These are phyloP conservation scores for Pythium scleroteichum DNA, from an alignment of 352 stramenopile species.

Conservation along the genomic window DNA sequence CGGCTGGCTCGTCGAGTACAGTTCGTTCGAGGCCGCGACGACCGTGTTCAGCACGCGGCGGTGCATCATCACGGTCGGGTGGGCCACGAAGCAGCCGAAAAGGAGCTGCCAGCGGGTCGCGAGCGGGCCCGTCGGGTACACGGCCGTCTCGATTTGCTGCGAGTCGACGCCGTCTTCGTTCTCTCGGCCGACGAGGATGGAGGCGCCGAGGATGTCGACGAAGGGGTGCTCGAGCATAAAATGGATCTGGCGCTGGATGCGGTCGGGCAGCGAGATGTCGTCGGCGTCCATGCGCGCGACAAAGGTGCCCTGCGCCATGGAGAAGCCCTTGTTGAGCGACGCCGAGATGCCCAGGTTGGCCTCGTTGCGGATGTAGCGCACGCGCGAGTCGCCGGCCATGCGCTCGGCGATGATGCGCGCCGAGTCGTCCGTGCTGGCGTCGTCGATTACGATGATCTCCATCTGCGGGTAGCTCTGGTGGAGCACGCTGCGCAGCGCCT, in stretches of 20 bases:
- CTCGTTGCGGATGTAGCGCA: constrained; percentile 47
- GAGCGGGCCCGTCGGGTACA: constrained; percentile 51
- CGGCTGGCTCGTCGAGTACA: constrained; percentile 42
- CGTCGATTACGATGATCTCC: constrained; percentile 75
- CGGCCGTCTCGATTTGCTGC: constrained; percentile 30
- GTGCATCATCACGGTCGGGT: constrained; percentile 81
- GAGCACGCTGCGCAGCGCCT: constrained; percentile 48
- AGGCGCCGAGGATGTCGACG: constrained; percentile 43
- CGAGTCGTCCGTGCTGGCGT: constrained; percentile 56
- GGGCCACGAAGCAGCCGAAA: constrained; percentile 76
- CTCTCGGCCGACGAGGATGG: constrained; percentile 34
- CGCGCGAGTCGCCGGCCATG: constrained; percentile 34
- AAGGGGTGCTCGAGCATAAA: constrained; percentile 42
- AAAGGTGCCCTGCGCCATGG: constrained; percentile 43
- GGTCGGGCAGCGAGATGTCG: constrained; percentile 60
- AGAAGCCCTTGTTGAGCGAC: constrained; percentile 75
- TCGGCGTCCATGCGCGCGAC: constrained; percentile 88
- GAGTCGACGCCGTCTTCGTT: constrained; percentile 2
- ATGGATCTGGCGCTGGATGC: constrained; percentile 56
- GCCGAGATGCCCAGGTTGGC: constrained; percentile 55
- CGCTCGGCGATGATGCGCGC: constrained; percentile 44
- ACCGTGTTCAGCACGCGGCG: constrained; percentile 42
- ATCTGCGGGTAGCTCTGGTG: constrained; percentile 44
- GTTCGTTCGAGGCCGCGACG: constrained; percentile 26
- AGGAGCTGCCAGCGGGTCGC: constrained; percentile 73